These are phyloP conservation scores for Cytospora piceicola DNA, from an alignment of 2,329 filamentous ascomycete genomes.

Conservation along the genomic window DNA sequence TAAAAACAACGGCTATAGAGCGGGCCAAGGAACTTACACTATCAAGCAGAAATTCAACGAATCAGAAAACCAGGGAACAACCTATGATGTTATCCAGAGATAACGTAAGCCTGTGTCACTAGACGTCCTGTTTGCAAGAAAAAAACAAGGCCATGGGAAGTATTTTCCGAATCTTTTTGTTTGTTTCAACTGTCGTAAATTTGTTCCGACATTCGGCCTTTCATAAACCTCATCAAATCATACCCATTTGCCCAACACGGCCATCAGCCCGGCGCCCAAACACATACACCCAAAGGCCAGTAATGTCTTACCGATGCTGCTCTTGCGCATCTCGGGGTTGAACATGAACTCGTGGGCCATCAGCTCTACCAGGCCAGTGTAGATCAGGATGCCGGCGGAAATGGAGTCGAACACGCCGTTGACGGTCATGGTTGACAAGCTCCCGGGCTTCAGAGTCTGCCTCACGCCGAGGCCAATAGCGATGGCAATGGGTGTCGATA, in stretches of 20 bases:
- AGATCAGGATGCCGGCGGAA: constrained; percentile 54
- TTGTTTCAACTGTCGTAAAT: background rate
- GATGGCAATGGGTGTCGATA: constrained; percentile 57
- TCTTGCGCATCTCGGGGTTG: constrained; percentile 42
- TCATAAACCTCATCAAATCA: constrained; percentile 32
- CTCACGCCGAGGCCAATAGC: constrained; percentile 51
- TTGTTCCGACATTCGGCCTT: background rate
- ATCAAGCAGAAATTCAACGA: constrained; percentile 3
- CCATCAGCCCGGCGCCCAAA: constrained; percentile 51
- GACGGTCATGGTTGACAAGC: constrained; percentile 47
- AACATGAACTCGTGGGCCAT: constrained; percentile 55
- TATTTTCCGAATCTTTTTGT: background rate
- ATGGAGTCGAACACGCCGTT: constrained; percentile 51
- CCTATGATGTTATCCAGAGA: background rate
- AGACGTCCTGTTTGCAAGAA: background rate
- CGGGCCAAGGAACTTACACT: constrained; percentile 19
- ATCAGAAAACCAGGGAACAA: constrained; percentile 5
- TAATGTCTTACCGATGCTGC: constrained; percentile 44
- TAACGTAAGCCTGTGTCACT: constrained; percentile 13
- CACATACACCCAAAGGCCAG: constrained; percentile 45
- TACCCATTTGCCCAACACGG: constrained; percentile 55
- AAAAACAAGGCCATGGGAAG: background rate
- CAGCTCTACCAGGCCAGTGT: constrained; percentile 54
- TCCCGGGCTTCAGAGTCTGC: constrained; percentile 40
- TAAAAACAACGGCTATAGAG: background rate